Evolutionary conservation across 805 yeast species (phyloP).

Genomic region (Jamesozyma gamospora): DNA sequence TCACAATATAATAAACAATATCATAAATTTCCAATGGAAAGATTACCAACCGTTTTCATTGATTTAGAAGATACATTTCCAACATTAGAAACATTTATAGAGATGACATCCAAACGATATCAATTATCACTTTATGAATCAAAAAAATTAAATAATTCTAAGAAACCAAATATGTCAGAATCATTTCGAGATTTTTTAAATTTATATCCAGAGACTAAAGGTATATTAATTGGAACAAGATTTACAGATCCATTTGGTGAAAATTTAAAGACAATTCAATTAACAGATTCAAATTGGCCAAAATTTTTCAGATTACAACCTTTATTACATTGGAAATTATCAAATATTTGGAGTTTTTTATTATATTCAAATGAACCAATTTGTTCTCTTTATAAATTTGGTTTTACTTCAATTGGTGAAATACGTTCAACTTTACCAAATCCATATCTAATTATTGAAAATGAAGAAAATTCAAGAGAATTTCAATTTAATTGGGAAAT

Average conservation of each 20-base stretch:
- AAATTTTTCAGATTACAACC: conserved; percentile 77
- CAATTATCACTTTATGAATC: conserved; percentile 38
- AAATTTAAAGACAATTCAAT: conserved; percentile 47
- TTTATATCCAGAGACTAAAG: conserved; percentile 44
- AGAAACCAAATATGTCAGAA: conserved; percentile 36
- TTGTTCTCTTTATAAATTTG: conserved; percentile 68
- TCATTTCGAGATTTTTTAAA: conserved; percentile 61
- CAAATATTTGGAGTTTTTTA: conserved; percentile 79
- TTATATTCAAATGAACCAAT: conserved; percentile 49
- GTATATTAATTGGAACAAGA: conserved; percentile 81
- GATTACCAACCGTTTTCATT: conserved; percentile 52
- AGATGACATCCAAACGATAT: conserved; percentile 43
- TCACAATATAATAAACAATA: conserved; percentile 19
- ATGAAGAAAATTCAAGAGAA: neutral
- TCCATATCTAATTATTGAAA: conserved; percentile 39
- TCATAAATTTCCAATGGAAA: conserved; percentile 17
- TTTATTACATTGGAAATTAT: conserved; percentile 75
- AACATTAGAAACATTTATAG: conserved; percentile 59
- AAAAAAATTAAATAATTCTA: conserved; percentile 19
- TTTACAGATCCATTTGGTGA: conserved; percentile 79
- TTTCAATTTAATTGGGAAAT: conserved; percentile 23
- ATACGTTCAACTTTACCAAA: conserved; percentile 59
- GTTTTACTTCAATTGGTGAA: conserved; percentile 89
- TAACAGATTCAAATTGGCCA: conserved; percentile 91
- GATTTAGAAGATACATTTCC: conserved; percentile 65